Base-by-base conservation (phyloP, 2,329 filamentous ascomycete genomes). In the Ceratocystis ficicola region DNA sequence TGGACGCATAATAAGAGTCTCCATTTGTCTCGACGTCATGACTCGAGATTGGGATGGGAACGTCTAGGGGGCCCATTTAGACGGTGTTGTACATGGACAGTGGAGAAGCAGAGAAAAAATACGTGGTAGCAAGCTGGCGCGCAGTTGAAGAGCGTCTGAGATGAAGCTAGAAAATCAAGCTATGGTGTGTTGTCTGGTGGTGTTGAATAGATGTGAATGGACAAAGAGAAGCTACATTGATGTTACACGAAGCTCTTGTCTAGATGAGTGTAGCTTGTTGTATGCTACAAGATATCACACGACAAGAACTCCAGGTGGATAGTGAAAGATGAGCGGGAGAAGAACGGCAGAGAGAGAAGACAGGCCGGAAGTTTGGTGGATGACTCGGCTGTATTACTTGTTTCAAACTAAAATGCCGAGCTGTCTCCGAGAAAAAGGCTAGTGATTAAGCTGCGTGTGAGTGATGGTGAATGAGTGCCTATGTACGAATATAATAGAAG, bases 171-270 rank as follows among this genome's bases (percentile, higher is more conserved):
- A 52, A 22, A 22, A 12, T 8, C 48, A 52, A 22, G 48, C 48
- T 52, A n/a, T 22, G 6, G n/a, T 22, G 48, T 52, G 48, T 22
- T 36, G 55, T 32, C 25, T 59, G 28, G n/a, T 5, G 15, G 25
- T 32, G 30, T 59, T 30, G 25, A 32, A 59, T 59, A 2, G 36
- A 15, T 4, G 36, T 41, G 10, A 12, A 15, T 5, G 15, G 30
- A 59, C 55, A 22, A 59, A 30, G 55, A 17, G 25, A 25, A 52
- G 48, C 48, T 36, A 59, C 55, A 59, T 59, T 59, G 30, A 17
- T n/a, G 55, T 22, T 28, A 55, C 25, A 32, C 28, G 25, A 59
- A 36, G 55, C 28, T 59, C 32, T 30, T 36, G 17, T 41, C 36
- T 41, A 12, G 36, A 41, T 17, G 55, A 25, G 55, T n/a, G 25